These are phyloP conservation scores for Ceratobasidium theobromae DNA, from an alignment of 1,284 basidiomycete genomes.

Conservation along the genomic window DNA sequence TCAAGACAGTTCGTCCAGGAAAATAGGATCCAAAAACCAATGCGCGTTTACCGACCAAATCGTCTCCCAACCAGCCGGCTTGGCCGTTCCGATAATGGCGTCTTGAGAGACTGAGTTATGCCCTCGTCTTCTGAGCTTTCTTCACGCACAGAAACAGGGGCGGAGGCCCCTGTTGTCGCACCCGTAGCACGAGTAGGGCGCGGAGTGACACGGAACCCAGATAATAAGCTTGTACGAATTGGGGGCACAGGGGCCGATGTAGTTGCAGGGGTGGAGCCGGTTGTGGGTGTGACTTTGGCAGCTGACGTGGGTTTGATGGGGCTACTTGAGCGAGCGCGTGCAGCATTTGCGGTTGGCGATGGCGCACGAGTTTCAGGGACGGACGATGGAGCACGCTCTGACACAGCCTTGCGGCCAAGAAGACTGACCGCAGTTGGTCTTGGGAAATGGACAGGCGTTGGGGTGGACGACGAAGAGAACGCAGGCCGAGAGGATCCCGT, in stretches of 20 bases:
- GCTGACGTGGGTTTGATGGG: conserved; percentile 2
- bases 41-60: not conserved
- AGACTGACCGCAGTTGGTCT: conserved; percentile 13
- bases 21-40: not conserved
- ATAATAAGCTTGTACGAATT: conserved; percentile 14
- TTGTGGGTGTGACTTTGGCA: too few relatives aligned
- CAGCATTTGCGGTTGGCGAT: not conserved
- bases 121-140: not conserved
- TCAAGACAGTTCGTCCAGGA: not conserved
- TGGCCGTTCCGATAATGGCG: not conserved
- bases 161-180: not conserved
- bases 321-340: conserved; percentile 15
- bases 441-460: not conserved
- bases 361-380: conserved; percentile 17
- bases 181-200: conserved; percentile 11
- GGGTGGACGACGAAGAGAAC: not conserved
- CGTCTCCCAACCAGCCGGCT: conserved; percentile 17
- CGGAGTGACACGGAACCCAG: conserved; percentile 22
- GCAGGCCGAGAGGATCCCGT: not conserved
- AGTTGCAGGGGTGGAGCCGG: not conserved
- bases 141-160: not conserved
- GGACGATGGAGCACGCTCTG: conserved; percentile 11
- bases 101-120: not conserved
- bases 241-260: not conserved
- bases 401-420: conserved; percentile 11